Percentiles rank a stretch among this genome's conserved stretches.
Evolutionary conservation across 2,329 filamentous ascomycete genomes (phyloP).

Genomic region (Onygenales sp.): DNA sequence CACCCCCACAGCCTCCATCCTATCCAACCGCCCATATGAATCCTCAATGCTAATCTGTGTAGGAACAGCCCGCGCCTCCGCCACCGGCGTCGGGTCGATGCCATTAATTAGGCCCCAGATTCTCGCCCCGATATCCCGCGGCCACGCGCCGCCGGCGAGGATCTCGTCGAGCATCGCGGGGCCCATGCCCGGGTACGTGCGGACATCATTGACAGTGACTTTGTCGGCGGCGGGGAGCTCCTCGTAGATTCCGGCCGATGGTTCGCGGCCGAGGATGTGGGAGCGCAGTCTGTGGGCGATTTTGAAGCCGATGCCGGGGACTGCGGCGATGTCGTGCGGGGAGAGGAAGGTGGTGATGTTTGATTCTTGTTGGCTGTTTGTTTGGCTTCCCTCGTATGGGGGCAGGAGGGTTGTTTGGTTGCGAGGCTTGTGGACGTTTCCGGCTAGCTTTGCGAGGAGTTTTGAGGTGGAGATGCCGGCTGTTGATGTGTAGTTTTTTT

Average conservation of each 20-base stretch:
- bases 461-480: slow-evolving; percentile 86
- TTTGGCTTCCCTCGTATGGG: slow-evolving; percentile 36
- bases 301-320: slow-evolving; percentile 80
- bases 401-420: slow-evolving; percentile 77
- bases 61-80: slow-evolving; percentile 60
- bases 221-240: slow-evolving; percentile 36
- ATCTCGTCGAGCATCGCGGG: slow-evolving; percentile 57
- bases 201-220: slow-evolving; percentile 58
- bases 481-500: slow-evolving; percentile 77
- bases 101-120: slow-evolving; percentile 76
- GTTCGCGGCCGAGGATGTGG: slow-evolving; percentile 42
- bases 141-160: slow-evolving; percentile 59
- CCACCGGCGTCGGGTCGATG: slow-evolving; percentile 65
- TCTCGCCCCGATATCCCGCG: slow-evolving; percentile 60
- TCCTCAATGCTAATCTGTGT: slow-evolving; percentile 93
- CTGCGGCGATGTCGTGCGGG: slow-evolving; percentile 61
- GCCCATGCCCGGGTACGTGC: slow-evolving; percentile 53
- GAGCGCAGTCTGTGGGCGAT: slow-evolving; percentile 59
- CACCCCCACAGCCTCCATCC: slow-evolving; percentile 51
- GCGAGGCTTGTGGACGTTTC: slow-evolving; percentile 74
- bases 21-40: slow-evolving; percentile 65
- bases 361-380: slow-evolving; percentile 18
- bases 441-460: slow-evolving; percentile 73
- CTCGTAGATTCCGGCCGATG: slow-evolving; percentile 24
- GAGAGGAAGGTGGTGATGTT: slow-evolving; percentile 65